Conservation (phyloP, 371 early-diverging fungal species). For the Mortierella polycephala region DNA sequence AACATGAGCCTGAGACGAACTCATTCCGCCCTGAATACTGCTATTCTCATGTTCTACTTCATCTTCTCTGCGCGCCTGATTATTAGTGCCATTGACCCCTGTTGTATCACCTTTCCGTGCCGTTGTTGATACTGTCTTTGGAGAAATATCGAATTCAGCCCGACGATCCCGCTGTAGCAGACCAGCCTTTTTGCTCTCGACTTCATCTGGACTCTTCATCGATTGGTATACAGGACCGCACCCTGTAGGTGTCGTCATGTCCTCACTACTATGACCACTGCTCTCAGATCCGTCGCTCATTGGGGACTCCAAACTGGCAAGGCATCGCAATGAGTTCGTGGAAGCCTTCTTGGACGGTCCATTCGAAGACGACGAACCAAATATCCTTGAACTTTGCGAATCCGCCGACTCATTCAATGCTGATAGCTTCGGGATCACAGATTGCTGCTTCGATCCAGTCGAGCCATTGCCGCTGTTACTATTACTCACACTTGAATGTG, state of each 20-base stretch:
- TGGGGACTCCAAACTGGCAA: conserved; percentile 39
- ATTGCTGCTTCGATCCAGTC: conserved; percentile 10
- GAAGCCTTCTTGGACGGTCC: conserved; percentile 41
- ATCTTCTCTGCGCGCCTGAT: not conserved
- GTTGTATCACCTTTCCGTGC: conserved; percentile 2
- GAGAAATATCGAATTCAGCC: conserved; percentile 21
- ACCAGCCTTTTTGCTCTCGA: not conserved
- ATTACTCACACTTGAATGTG: conserved; percentile 8
- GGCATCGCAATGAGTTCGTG: conserved; percentile 23
- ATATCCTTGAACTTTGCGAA: conserved; percentile 21
- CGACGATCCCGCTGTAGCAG: not conserved
- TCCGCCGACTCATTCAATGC: conserved; percentile 17
- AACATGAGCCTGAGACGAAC: conserved; percentile 23
- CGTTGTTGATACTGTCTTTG: not conserved
- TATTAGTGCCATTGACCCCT: not conserved
- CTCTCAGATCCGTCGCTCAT: conserved; percentile 24
- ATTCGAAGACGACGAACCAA: conserved; percentile 26
- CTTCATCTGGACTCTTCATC: conserved; percentile 8
- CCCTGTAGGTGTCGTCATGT: conserved; percentile 16
- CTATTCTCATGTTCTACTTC: not conserved
- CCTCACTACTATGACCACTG: conserved; percentile 8
- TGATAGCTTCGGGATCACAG: conserved; percentile 30
- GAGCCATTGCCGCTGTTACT: not conserved
- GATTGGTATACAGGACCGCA: conserved; percentile 30
- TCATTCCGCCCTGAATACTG: not conserved